Evolutionary conservation across 192 early-diverging fungal genomes (phyloP), one percentile per base, ranked within the genome.

Genomic region (Geranomyces variabilis): DNA sequence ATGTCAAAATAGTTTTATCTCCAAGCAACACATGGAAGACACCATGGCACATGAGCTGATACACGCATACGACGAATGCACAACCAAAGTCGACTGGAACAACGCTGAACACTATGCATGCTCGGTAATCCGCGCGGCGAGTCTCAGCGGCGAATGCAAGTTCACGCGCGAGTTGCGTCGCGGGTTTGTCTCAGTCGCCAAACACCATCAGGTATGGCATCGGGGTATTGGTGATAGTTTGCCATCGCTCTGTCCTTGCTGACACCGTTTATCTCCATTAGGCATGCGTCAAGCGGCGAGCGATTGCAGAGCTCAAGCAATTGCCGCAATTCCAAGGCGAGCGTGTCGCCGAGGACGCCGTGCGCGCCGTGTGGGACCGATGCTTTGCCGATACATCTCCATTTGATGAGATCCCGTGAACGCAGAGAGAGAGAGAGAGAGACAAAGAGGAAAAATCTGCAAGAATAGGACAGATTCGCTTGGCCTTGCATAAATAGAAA

Each of bases 331-430:
- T 92, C 77, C 81, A 88, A 56, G 87, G 84, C 4, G 78, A 83
- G 14, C 84, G 86, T 26, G 90, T 90, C 28, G 96, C 96, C 0
- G 94, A 95, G 77, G 89, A 87, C 33, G 94, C 92, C 0, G 93
- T 98, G 26, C 84, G 88, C 49, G 87, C 88, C 56, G 96, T 96
- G 3, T 98, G 93, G 81, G 83, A 92, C 31, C 90, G 87, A 60
- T 98, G 96, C 75, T 96, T 95, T 75, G 89, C 84, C 13, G 96
- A 98, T 75, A 98, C 94, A n/a, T 86, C 90, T 49, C 96, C 96
- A 0, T 98, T 95, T 79, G 94, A 96, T 77, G 96, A 98, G 80
- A 95, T 98, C 72, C 70, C 70, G 21, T 72, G n/a, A n/a, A 60
- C 12, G 9, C 24, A 21, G 24, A 26, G 24, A 12, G 56, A 57